Percentiles rank a stretch among this genome's conserved stretches.
These are phyloP conservation scores for Naganishia sp. DNA, from an alignment of 1,284 basidiomycete species.

Conservation along the genomic window DNA sequence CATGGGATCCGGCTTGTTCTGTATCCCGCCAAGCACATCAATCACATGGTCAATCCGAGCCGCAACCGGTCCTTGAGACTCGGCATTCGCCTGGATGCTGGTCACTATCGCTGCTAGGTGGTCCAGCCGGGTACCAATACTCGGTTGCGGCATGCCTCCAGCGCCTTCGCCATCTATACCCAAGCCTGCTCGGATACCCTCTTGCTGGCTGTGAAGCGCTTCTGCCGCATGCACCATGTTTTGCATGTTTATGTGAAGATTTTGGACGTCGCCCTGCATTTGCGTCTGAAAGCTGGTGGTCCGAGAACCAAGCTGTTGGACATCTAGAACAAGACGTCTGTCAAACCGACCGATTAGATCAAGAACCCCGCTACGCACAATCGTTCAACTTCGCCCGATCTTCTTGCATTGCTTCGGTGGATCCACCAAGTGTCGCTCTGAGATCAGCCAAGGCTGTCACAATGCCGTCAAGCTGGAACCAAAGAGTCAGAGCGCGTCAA, in stretches of 20 bases:
- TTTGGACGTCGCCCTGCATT: not conserved
- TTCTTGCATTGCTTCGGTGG: too few species aligned
- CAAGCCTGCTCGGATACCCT: not conserved
- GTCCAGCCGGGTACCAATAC: conserved; percentile 5
- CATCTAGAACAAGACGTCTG: not conserved
- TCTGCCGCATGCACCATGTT: not conserved
- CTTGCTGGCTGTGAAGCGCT: conserved; percentile 3
- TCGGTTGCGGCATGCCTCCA: not conserved
- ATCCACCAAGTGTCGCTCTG: too few species aligned
- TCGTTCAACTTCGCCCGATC: too few species aligned
- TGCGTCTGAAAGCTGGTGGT: not conserved
- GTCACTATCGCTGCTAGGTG: conserved; percentile 1
- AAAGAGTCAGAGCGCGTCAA: not conserved
- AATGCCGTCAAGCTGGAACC: too few species aligned
- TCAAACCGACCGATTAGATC: too few species aligned
- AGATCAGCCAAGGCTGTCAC: too few species aligned
- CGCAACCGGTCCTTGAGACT: conserved; percentile 12
- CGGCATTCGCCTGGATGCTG: not conserved
- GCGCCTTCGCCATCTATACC: not conserved
- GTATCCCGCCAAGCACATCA: conserved; percentile 4
- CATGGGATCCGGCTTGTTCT: conserved; percentile 16
- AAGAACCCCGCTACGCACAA: too few species aligned
- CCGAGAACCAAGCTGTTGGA: not conserved
- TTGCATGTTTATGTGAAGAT: not conserved
- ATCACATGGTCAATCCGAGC: conserved; percentile 13